Evolutionary conservation across 768 basidiomycete species (phyloP), one percentile per base, ranked within the genome.

Genomic region (Agaricus blazei): DNA sequence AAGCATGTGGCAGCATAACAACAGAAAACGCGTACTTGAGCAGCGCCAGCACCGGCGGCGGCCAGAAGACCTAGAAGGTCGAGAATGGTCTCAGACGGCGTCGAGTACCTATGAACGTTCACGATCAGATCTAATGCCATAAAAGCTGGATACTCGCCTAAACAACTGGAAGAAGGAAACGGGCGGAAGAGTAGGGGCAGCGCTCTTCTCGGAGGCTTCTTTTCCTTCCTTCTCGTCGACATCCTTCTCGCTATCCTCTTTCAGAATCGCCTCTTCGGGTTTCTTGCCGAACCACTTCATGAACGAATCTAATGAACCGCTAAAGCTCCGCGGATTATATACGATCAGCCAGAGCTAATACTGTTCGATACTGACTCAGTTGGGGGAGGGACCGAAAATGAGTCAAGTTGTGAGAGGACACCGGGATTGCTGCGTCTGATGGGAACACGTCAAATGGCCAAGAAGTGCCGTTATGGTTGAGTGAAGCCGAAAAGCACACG

Each of bases 41-140:
- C 80, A 19, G 87, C 82, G 23, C 90, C 90, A 8, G 85, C 82
- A 0, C 72, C 83, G 12, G 73, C 76, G 0, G 92, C 88, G 9
- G 79, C 75, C 15, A 88, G 58, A 29, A 91, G 41, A 26, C 87
- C 91, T 59, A 92, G 70, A 23, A 73, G 58, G 65, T 93, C 74
- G 26, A 90, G 58, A 46, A 73, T 55, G 1, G 84, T 60, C 65
- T 95, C 93, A 24, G 75, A 68, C 19, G 58, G 74, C 0, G 87
- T 93, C 0, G 87, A 75, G 67, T 84, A 92, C 3, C 90, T 83
- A 24, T 23, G n/a, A 1, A 19, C 24, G 3, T 31, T 19, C 23
- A 53, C 26, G 23, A 26, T 5, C 3, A 38, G 40, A 11, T n/a
- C 38, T 14, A 24, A 2, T 11, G 12, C 9, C 9, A 2, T 14